Evolutionary conservation across 805 yeast species (phyloP).

Genomic region (Phaffomyces opuntiae): DNA sequence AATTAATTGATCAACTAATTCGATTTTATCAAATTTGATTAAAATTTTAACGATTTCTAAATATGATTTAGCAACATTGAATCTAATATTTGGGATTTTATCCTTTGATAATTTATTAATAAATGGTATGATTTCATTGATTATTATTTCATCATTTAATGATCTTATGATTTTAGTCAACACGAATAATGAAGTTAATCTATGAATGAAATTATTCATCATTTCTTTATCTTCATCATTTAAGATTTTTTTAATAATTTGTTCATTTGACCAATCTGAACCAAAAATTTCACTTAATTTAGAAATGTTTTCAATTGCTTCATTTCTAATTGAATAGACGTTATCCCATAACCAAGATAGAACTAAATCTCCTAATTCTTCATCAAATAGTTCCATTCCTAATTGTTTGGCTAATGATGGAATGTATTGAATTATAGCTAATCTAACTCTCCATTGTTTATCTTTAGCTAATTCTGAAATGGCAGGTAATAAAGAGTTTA

Average conservation of each 20-base stretch:
- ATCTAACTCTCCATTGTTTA: slow-evolving; percentile 94
- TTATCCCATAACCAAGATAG: slow-evolving; percentile 99
- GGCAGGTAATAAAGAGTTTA: slow-evolving; percentile 89
- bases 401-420: slow-evolving; percentile 92
- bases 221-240: slow-evolving; percentile 29
- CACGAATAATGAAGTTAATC: slow-evolving; percentile 87
- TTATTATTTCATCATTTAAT: slow-evolving; percentile 48
- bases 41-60: slow-evolving; percentile 52
- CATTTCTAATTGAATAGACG: slow-evolving; percentile 92
- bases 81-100: slow-evolving; percentile 90
- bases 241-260: slow-evolving; percentile 72
- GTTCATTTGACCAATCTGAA: slow-evolving; percentile 84
- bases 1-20: slow-evolving; percentile 44
- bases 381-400: slow-evolving; percentile 89
- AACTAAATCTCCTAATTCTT: slow-evolving; percentile 83
- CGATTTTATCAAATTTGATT: slow-evolving; percentile 11
- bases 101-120: slow-evolving; percentile 66
- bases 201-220: slow-evolving; percentile 69
- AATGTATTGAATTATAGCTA: slow-evolving; percentile 94
- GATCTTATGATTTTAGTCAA: slow-evolving; percentile 78
- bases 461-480: slow-evolving; percentile 94
- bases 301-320: slow-evolving; percentile 81
- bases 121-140: slow-evolving; percentile 70
- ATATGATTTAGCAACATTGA: slow-evolving; percentile 87
- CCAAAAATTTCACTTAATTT: slow-evolving; percentile 85